Conservation (phyloP, 768 basidiomycete species). For the Termitomyces sp. region DNA sequence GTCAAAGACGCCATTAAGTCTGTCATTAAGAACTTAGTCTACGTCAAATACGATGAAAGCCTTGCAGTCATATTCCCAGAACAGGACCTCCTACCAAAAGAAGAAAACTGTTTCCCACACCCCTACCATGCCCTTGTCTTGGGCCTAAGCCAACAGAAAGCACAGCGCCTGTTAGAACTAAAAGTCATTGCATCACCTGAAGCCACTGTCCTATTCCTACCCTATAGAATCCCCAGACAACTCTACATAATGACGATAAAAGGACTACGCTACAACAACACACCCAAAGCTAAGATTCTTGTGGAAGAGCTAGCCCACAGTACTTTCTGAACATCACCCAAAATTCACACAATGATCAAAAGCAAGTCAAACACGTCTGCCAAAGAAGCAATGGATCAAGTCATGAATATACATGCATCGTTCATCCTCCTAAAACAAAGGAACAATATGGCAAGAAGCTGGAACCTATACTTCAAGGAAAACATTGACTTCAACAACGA, state of each 20-base stretch:
- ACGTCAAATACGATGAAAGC: neutral
- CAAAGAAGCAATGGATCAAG: neutral
- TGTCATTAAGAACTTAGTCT: neutral
- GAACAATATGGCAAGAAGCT: neutral
- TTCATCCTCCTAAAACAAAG: neutral
- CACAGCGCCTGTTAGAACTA: neutral
- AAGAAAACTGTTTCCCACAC: neutral
- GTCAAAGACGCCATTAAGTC: neutral
- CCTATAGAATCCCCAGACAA: accelerated
- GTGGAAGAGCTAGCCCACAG: neutral
- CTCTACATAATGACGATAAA: neutral
- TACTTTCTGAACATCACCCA: neutral
- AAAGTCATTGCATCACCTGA: neutral
- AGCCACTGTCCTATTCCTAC: neutral
- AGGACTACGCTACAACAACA: neutral
- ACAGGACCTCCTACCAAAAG: neutral
- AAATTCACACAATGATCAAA: neutral
- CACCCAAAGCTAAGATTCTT: accelerated
- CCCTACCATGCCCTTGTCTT: neutral
- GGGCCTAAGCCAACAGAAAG: neutral
- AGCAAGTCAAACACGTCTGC: accelerated
- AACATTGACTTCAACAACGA: neutral
- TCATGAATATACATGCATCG: neutral
- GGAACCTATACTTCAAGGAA: neutral
- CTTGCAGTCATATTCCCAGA: neutral